Percentiles rank a stretch among this genome's conserved stretches.
Evolutionary conservation across 192 early-diverging fungal genomes (phyloP).

Genomic region (Coemansia javaensis): DNA sequence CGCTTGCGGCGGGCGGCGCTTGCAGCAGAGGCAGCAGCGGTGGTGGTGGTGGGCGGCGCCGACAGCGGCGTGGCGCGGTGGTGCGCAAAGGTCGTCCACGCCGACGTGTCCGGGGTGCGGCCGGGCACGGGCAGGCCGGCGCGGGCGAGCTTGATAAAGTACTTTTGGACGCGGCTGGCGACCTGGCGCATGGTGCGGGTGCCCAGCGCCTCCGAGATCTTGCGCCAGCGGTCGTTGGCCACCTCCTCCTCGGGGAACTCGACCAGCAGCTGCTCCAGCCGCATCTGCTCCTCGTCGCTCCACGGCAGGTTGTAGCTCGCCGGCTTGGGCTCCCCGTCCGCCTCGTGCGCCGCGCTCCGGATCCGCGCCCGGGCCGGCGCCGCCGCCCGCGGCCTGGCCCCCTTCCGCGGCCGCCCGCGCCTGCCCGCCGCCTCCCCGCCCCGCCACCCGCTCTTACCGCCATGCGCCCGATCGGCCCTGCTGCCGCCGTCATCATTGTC

Average conservation of each 20-base stretch:
- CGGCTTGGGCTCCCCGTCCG: slow-evolving; percentile 45
- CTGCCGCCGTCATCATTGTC: slow-evolving; percentile 16
- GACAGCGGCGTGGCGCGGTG: not conserved
- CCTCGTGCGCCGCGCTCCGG: slow-evolving; percentile 10
- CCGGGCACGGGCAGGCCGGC: slow-evolving; percentile 67
- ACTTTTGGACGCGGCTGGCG: slow-evolving; percentile 73
- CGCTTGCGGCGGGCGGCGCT: slow-evolving; percentile 1
- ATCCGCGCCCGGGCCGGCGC: too few species aligned
- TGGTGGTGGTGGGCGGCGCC: not conserved
- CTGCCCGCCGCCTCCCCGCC: not conserved
- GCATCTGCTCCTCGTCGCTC: slow-evolving; percentile 64
- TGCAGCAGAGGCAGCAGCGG: not conserved
- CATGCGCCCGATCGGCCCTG: too few species aligned
- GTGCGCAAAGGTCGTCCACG: slow-evolving; percentile 23
- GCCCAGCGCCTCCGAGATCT: slow-evolving; percentile 65
- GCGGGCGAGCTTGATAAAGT: slow-evolving; percentile 74
- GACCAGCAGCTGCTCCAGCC: slow-evolving; percentile 56
- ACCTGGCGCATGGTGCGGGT: slow-evolving; percentile 70
- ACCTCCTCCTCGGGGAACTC: slow-evolving; percentile 68
- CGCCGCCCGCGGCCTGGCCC: not conserved
- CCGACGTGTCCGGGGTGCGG: slow-evolving; percentile 53
- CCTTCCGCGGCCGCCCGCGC: slow-evolving; percentile 13
- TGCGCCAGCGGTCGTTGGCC: slow-evolving; percentile 63
- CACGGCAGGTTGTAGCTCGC: slow-evolving; percentile 63
- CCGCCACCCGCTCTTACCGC: too few species aligned